Evolutionary conservation across 169 alveolate genomes (phyloP), one percentile per base, ranked within the genome.

Genomic region (Plasmodium falciparum): DNA sequence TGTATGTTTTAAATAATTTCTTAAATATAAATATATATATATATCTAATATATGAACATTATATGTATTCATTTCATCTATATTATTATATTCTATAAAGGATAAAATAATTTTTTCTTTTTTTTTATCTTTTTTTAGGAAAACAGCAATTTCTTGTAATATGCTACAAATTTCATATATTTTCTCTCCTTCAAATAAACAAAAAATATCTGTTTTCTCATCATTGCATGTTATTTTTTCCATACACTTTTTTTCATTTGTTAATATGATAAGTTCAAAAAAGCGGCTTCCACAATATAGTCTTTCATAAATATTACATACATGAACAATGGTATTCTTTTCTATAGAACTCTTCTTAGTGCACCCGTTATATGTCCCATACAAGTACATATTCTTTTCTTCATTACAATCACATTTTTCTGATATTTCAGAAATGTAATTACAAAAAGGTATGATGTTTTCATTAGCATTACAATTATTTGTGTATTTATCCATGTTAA

Each of bases 11-110:
- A 75, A 33, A 52, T 63, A 52, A 17, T 66, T 24, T 49, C 89
- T 66, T 63, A 75, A 69, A 56, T 62, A 75, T 29, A 75, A 33
- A 39, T 75, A 75, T 20, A 75, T 75, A 45, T 75, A 75, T 12
- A 75, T 22, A 22, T 75, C 89, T 20, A 75, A 22, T 17, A 15
- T 43, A 39, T 47, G 47, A 17, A 15, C 6, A 4, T 58, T n/a
- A 47, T 9, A 29, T 6, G 24, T 54, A 11, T 62, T 24, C 13
- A 12, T 0, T 7, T 24, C 59, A 74, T 11, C 61, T 9, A 11
- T 29, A 26, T 17, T 52, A 15, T 12, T 43, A 17, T 52, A n/a
- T 33, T 47, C 73, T 20, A 62, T n/a, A 33, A 75, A 75, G 9
- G 89, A 75, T 29, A 75, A 56, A 20, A 75, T 12, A 33, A 75